These are phyloP conservation scores for Lachancea thermotolerans DNA, from an alignment of 805 yeast species.

Conservation along the genomic window DNA sequence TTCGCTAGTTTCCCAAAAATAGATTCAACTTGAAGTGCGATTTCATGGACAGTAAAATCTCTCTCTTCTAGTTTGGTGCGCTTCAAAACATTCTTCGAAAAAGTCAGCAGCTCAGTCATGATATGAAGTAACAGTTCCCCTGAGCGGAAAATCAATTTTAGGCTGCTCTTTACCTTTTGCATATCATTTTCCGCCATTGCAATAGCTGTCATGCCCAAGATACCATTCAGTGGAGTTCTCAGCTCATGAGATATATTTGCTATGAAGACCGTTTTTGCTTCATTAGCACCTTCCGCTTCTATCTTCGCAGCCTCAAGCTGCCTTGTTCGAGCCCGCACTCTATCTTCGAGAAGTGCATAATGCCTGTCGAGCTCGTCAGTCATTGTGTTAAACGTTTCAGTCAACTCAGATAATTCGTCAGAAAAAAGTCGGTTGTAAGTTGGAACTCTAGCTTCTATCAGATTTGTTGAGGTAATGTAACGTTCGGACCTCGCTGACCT, in stretches of 20 bases:
- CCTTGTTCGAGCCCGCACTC: constrained; percentile 78
- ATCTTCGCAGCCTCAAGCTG: constrained; percentile 84
- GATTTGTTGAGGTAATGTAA: constrained; percentile 29
- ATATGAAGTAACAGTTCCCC: constrained; percentile 88
- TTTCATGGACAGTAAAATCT: constrained; percentile 71
- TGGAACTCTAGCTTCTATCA: constrained; percentile 39
- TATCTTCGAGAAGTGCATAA: constrained; percentile 76
- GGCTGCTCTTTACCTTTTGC: constrained; percentile 59
- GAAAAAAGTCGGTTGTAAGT: constrained; percentile 46
- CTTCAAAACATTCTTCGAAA: constrained; percentile 82
- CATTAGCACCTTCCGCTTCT: constrained; percentile 91
- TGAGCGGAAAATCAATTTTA: constrained; percentile 78
- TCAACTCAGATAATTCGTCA: constrained; percentile 83
- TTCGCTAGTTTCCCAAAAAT: constrained; percentile 76
- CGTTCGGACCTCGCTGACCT: constrained; percentile 15
- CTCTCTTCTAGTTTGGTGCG: constrained; percentile 77
- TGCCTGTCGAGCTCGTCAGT: constrained; percentile 80
- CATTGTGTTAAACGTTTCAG: constrained; percentile 88
- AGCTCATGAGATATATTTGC: constrained; percentile 92
- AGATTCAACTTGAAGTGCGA: constrained; percentile 77
- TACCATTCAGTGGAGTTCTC: constrained; percentile 93
- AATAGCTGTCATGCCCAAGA: constrained; percentile 89
- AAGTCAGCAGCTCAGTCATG: constrained; percentile 82
- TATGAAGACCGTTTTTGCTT: constrained; percentile 89
- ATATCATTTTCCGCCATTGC: constrained; percentile 81